Evolutionary conservation across 1,139 yeast species (phyloP), one percentile per base, ranked within the genome.

Genomic region (Yamadazyma taylorii): DNA sequence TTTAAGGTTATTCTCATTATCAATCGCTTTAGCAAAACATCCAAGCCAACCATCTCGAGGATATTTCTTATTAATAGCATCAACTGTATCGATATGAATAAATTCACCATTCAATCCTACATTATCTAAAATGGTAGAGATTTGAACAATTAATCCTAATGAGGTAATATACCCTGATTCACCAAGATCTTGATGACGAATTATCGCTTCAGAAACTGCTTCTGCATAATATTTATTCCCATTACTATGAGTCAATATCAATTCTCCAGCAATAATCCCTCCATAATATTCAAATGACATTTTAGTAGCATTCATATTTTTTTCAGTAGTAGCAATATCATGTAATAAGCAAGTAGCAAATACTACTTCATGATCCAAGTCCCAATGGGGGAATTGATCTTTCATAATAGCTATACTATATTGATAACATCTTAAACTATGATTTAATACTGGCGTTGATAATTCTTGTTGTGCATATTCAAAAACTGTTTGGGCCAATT

Each of bases 211-310:
- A 24, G 63, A 50, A 3, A 64, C 70, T 1, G 70, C 70, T 37
- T 65, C 71, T 2, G 71, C 69, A 36, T 51, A 63, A 32, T 59
- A 63, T 29, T 48, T 43, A 41, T 63, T 42, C 7, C 55, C 56
- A 10, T 42, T 34, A 6, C 66, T 55, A 22, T 54, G 48, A 17
- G 52, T 35, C 32, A 58, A 46, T 1, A 65, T 42, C 42, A 63
- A 51, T 12, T 63, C 66, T 13, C 64, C 46, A 3, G 69, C 54
- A 29, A 65, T 34, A 12, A 63, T 43, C 3, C 70, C 71, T 3
- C 71, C 71, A 40, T 58, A 63, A 39, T 62, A 62, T 41, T 65
- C 71, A 47, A 65, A 65, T 17, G 70, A 64, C 55, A 65, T 50
- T 40, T 64, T 62, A 24, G 71, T 64, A 15, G 60, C 60, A 10